phyloP scores from a whole-genome alignment of 2,329 filamentous ascomycete genomes.

The Teratosphaeria epicoccoides region DNA sequence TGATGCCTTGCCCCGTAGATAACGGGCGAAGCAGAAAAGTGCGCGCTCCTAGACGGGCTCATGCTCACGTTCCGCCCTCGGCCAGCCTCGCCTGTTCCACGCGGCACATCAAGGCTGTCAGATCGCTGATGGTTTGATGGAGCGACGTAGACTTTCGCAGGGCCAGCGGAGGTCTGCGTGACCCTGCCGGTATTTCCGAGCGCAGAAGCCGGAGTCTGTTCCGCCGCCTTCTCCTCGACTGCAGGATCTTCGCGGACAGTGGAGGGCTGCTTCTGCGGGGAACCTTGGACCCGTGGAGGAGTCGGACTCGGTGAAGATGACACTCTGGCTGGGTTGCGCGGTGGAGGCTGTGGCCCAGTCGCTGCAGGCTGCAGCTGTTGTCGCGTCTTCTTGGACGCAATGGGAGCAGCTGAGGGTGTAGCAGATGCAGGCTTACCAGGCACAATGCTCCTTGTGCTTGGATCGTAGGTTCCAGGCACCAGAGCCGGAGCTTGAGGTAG shows the following conservation, averaged over 20 bases:
- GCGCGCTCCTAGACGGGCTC: slow-evolving; percentile 58
- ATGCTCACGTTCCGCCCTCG: slow-evolving; percentile 24
- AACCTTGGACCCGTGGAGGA: slow-evolving; percentile 10
- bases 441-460: slow-evolving; percentile 21
- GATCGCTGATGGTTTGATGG: slow-evolving; percentile 15
- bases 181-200: slow-evolving; percentile 3
- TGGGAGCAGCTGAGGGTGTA: neutral
- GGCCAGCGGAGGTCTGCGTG: slow-evolving; percentile 14
- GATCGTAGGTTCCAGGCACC: slow-evolving; percentile 20
- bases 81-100: slow-evolving; percentile 9
- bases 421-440: slow-evolving; percentile 4
- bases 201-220: neutral
- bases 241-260: slow-evolving; percentile 24
- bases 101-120: slow-evolving; percentile 25
- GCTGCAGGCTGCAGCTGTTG: slow-evolving; percentile 9
- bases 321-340: slow-evolving; percentile 21
- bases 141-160: slow-evolving; percentile 15
- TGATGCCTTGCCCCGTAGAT: slow-evolving; percentile 52
- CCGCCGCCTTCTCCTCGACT: slow-evolving; percentile 18
- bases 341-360: slow-evolving; percentile 18
- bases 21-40: slow-evolving; percentile 51
- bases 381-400: slow-evolving; percentile 3
- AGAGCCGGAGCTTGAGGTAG: slow-evolving; percentile 8
- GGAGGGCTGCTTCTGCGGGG: slow-evolving; percentile 24
- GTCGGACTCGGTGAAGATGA: slow-evolving; percentile 18